Percentiles rank a stretch among this genome's conserved stretches.
Evolutionary conservation across 2,329 filamentous ascomycete species (phyloP).

Genomic region (Aspergillus vadensis): DNA sequence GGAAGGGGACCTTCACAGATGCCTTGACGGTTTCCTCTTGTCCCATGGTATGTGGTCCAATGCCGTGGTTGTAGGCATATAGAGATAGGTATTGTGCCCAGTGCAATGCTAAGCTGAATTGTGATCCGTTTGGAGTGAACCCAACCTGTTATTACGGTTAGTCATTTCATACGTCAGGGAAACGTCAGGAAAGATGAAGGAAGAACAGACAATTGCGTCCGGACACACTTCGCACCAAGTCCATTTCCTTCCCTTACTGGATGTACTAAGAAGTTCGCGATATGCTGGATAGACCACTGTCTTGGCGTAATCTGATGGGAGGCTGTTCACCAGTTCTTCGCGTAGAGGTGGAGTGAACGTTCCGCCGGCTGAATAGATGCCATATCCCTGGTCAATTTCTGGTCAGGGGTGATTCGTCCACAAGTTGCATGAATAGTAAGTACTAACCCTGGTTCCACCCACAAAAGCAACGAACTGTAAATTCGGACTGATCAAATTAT

Average conservation of each 20-base stretch:
- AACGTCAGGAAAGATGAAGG: not conserved
- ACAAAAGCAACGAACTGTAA: conserved; percentile 38
- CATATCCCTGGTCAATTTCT: conserved; percentile 22
- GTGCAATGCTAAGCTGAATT: conserved; percentile 32
- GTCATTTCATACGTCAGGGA: too few relatives aligned
- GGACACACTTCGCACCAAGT: conserved; percentile 41
- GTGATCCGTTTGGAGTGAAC: conserved; percentile 33
- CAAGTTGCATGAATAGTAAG: not conserved
- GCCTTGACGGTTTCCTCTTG: not conserved
- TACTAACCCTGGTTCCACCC: conserved; percentile 29
- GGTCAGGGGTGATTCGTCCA: not conserved
- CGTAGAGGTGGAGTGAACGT: conserved; percentile 33
- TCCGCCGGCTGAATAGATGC: conserved; percentile 29
- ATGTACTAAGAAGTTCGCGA: conserved; percentile 22
- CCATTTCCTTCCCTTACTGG: conserved; percentile 32
- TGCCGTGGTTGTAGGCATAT: conserved; percentile 30
- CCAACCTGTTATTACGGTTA: conserved; percentile 21
- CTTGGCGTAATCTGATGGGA: conserved; percentile 30
- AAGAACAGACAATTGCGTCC: conserved; percentile 24
- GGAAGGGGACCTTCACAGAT: conserved; percentile 26
- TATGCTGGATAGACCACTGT: conserved; percentile 36
- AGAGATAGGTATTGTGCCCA: conserved; percentile 35
- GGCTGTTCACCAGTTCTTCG: conserved; percentile 32
- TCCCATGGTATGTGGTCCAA: not conserved
- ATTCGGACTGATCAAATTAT: conserved; percentile 29